Percentiles rank a stretch among this genome's conserved stretches.
These are phyloP conservation scores for Rhodotorula sp. DNA, from an alignment of 1,284 basidiomycete species.

Conservation along the genomic window DNA sequence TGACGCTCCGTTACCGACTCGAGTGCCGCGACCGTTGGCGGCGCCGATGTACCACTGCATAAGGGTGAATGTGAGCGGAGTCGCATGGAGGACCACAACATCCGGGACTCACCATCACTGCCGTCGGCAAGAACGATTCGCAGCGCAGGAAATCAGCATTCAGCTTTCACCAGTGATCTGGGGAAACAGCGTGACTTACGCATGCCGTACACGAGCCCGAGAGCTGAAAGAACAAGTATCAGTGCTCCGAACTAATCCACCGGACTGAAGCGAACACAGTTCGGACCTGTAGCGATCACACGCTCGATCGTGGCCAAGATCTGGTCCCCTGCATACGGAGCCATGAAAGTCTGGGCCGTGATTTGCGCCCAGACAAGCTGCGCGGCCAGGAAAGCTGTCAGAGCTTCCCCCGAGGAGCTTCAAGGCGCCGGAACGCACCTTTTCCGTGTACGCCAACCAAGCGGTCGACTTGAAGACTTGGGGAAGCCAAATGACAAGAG, in stretches of 20 bases:
- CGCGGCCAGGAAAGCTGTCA: neutral
- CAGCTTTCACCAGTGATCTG: too few relatives aligned
- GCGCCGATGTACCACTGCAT: conserved; percentile 60
- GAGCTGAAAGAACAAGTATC: neutral
- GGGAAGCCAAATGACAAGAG: conserved; percentile 61
- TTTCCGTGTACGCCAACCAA: conserved; percentile 53
- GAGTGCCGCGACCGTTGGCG: conserved; percentile 58
- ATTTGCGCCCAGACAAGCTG: conserved; percentile 51
- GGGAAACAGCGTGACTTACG: neutral
- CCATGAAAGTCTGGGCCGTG: conserved; percentile 57
- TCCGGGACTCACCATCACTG: too few relatives aligned
- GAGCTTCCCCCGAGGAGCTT: too few relatives aligned
- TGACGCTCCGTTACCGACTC: conserved; percentile 60
- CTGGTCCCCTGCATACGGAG: conserved; percentile 63
- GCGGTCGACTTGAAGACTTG: conserved; percentile 55
- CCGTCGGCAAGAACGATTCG: too few relatives aligned
- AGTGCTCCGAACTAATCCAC: too few relatives aligned
- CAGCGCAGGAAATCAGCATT: too few relatives aligned
- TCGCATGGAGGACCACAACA: too few relatives aligned
- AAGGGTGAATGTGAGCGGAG: neutral
- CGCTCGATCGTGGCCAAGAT: conserved; percentile 48
- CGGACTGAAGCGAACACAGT: too few relatives aligned
- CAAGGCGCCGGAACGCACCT: conserved; percentile 49
- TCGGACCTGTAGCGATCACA: conserved; percentile 10
- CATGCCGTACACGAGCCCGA: conserved; percentile 34